Conservation (phyloP, 2,329 filamentous ascomycete genomes). For the Byssochlamys sp. region DNA sequence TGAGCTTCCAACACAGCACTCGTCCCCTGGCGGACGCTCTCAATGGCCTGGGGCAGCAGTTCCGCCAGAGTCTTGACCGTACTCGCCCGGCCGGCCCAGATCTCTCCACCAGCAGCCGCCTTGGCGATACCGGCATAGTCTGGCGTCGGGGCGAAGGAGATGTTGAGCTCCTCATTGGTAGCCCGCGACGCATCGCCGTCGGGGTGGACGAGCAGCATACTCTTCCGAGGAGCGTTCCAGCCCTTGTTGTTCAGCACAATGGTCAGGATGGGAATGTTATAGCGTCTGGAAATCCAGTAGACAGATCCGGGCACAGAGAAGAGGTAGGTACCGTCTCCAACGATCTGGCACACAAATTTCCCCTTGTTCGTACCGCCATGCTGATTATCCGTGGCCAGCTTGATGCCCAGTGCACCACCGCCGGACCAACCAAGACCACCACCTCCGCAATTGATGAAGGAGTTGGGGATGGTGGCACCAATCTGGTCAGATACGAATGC, state of each 20-base stretch:
- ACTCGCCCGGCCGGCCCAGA: slow-evolving; percentile 52
- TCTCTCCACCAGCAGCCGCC: slow-evolving; percentile 52
- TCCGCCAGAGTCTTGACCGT: slow-evolving; percentile 47
- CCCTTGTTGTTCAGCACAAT: slow-evolving; percentile 63
- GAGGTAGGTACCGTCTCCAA: slow-evolving; percentile 59
- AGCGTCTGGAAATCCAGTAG: slow-evolving; percentile 59
- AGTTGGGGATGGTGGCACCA: slow-evolving; percentile 56
- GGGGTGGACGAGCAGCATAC: slow-evolving; percentile 56
- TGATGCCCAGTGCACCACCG: slow-evolving; percentile 65
- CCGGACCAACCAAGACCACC: slow-evolving; percentile 75
- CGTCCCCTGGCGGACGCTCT: slow-evolving; percentile 47
- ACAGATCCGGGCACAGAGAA: slow-evolving; percentile 57
- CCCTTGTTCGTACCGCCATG: slow-evolving; percentile 43
- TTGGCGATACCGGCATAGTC: slow-evolving; percentile 61
- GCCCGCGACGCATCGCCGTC: slow-evolving; percentile 53
- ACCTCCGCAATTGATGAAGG: slow-evolving; percentile 72
- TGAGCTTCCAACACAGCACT: slow-evolving; percentile 56
- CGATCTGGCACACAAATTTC: slow-evolving; percentile 54
- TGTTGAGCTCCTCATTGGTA: slow-evolving; percentile 56
- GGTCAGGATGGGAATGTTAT: slow-evolving; percentile 56
- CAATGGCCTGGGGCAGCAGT: slow-evolving; percentile 49
- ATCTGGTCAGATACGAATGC: slow-evolving; percentile 61
- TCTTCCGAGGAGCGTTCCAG: slow-evolving; percentile 57
- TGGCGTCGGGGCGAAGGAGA: slow-evolving; percentile 55
- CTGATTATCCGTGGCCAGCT: slow-evolving; percentile 54